Conservation (phyloP, 2,329 filamentous ascomycete species). For the Colletotrichum tabaci region DNA sequence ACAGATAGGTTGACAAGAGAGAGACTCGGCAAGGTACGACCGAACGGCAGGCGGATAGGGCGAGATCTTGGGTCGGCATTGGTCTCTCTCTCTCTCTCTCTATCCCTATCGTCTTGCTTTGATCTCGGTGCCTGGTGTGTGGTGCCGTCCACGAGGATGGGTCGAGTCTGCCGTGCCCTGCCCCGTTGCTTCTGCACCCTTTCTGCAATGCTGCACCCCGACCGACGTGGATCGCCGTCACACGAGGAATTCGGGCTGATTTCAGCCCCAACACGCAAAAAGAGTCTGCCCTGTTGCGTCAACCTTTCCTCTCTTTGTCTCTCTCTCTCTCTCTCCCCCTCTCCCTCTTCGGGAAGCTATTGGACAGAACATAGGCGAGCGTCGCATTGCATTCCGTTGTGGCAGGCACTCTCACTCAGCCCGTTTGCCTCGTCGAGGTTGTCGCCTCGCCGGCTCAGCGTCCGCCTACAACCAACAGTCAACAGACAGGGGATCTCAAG, state of each 20-base stretch:
- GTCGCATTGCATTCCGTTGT: neutral
- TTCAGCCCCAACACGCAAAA: constrained; percentile 1
- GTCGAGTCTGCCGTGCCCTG: constrained; percentile 30
- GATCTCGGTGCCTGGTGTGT: too few relatives aligned
- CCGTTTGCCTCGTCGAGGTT: neutral
- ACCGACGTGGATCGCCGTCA: constrained; percentile 29
- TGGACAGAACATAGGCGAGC: neutral
- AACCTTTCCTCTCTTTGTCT: neutral
- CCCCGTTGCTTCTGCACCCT: neutral
- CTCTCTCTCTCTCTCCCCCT: too few relatives aligned
- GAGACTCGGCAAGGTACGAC: constrained; percentile 1
- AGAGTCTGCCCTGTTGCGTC: constrained; percentile 5
- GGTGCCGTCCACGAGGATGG: neutral
- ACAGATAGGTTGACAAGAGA: neutral
- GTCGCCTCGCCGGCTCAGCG: neutral
- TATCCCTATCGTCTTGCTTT: neutral
- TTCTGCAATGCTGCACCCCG: constrained; percentile 8
- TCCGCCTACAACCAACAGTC: too few relatives aligned
- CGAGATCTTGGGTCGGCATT: neutral
- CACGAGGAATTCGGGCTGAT: constrained; percentile 12
- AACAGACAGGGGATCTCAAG: neutral
- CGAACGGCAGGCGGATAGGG: neutral
- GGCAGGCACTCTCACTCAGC: neutral
- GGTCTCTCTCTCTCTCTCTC: neutral
- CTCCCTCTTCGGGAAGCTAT: neutral